A percentile compares a stretch with the other conserved stretches of the same genome.
Conservation (phyloP, 441 rosid genomes). For the Pelargonium australe region DNA sequence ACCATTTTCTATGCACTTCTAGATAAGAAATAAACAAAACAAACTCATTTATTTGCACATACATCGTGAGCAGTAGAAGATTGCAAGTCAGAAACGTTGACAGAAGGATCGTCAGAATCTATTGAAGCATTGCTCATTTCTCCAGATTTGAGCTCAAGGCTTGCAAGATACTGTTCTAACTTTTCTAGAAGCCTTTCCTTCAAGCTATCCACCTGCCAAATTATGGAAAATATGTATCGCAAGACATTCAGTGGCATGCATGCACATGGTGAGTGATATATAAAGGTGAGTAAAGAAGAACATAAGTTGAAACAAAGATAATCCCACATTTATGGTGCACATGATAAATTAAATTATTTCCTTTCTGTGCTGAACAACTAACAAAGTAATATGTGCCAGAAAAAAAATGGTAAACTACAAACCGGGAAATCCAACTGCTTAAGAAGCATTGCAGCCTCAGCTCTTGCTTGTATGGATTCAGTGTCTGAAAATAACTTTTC, state of each 20-base stretch:
- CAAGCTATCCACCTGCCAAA: constrained; percentile 74
- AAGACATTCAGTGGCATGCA: constrained; percentile 9
- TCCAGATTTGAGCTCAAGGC: constrained; percentile 55
- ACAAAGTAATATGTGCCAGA: constrained; percentile 3
- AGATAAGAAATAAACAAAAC: constrained; percentile 11
- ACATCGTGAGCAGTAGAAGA: constrained; percentile 55
- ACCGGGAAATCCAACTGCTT: constrained; percentile 92
- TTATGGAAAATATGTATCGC: constrained; percentile 15
- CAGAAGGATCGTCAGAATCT: constrained; percentile 41
- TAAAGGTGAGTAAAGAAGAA: constrained; percentile 12
- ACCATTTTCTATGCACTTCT: neutral
- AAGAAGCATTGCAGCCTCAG: constrained; percentile 95
- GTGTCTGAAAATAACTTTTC: constrained; percentile 82
- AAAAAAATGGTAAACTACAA: constrained; percentile 29
- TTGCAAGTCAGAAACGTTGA: constrained; percentile 25
- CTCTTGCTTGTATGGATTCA: constrained; percentile 91
- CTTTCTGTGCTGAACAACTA: neutral
- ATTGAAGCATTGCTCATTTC: constrained; percentile 33
- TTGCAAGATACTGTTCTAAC: constrained; percentile 77
- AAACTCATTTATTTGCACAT: constrained; percentile 21
- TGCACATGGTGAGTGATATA: neutral
- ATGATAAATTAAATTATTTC: neutral
- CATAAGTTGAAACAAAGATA: constrained; percentile 1
- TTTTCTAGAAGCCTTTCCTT: constrained; percentile 82
- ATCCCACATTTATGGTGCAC: constrained; percentile 7